phyloP scores from a whole-genome alignment of 805 yeast genomes.

The Lipomyces kockii region DNA sequence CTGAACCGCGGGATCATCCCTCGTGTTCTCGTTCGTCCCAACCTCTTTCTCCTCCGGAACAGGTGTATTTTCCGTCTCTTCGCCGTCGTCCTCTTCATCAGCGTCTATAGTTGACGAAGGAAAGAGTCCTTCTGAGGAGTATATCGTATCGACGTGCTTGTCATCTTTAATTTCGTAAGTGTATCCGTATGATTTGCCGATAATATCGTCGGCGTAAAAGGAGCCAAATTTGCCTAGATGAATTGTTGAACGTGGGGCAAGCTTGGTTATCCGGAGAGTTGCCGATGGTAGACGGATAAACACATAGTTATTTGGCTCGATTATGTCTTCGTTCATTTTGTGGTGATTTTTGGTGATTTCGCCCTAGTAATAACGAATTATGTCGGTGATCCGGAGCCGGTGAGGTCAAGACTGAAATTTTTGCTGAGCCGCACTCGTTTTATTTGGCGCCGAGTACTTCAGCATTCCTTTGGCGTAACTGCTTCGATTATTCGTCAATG shows the following conservation, averaged over 20 bases:
- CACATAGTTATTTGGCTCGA: conserved; percentile 58
- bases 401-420: neutral
- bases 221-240: conserved; percentile 91
- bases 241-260: conserved; percentile 63
- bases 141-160: conserved; percentile 40
- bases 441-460: too few species aligned
- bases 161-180: conserved; percentile 80
- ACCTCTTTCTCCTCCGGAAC: conserved; percentile 41
- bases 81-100: conserved; percentile 37
- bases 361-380: neutral
- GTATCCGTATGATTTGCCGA: conserved; percentile 86
- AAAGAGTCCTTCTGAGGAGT: conserved; percentile 32
- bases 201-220: conserved; percentile 70
- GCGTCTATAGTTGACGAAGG: conserved; percentile 26
- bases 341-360: neutral
- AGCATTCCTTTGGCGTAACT: too few species aligned
- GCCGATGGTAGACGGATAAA: conserved; percentile 81
- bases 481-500: too few species aligned
- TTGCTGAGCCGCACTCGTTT: neutral
- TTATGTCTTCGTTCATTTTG: conserved; percentile 40
- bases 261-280: conserved; percentile 71
- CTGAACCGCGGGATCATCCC: conserved; percentile 71
- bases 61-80: conserved; percentile 43
- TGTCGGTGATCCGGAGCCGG: neutral
- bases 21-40: conserved; percentile 65